Conservation (phyloP, 2,329 filamentous ascomycete genomes). For the Aspergillus pseudonomiae region DNA sequence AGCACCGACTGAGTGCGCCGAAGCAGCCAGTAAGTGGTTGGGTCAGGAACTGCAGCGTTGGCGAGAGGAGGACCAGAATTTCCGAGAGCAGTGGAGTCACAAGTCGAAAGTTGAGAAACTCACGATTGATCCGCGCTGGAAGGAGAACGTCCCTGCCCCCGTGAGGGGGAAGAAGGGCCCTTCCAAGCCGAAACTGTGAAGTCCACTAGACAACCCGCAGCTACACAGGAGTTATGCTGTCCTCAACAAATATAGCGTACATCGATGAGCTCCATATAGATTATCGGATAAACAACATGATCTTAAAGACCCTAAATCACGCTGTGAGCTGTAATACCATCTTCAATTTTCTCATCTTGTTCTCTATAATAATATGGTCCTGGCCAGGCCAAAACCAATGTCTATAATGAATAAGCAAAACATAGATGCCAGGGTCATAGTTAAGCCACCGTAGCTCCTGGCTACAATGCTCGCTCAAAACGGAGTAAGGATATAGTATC, state of each 20-base stretch:
- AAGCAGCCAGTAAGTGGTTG: conserved; percentile 61
- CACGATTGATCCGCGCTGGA: conserved; percentile 59
- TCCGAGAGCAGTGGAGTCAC: conserved; percentile 57
- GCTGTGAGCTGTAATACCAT: conserved; percentile 15
- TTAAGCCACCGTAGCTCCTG: conserved; percentile 6
- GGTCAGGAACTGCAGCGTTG: conserved; percentile 60
- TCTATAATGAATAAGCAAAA: conserved; percentile 16
- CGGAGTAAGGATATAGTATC: conserved; percentile 8
- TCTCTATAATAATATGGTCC: conserved; percentile 17
- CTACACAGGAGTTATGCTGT: neutral
- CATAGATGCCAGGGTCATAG: neutral
- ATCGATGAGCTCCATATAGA: neutral
- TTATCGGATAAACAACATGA: neutral
- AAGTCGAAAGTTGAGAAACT: conserved; percentile 58
- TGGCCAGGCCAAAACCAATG: conserved; percentile 10
- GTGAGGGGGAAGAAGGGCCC: conserved; percentile 30
- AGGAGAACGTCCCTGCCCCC: conserved; percentile 42
- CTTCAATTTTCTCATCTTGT: conserved; percentile 12
- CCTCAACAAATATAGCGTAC: neutral
- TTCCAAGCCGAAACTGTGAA: conserved; percentile 32
- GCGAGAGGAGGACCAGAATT: conserved; percentile 60
- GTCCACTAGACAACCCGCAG: neutral
- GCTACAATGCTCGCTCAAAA: neutral
- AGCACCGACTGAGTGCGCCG: conserved; percentile 67
- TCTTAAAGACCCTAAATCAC: neutral